Percentiles rank a stretch among this genome's conserved stretches.
These are phyloP conservation scores for Solanum neorickii DNA, from an alignment of 257 asterid species.

Conservation along the genomic window DNA sequence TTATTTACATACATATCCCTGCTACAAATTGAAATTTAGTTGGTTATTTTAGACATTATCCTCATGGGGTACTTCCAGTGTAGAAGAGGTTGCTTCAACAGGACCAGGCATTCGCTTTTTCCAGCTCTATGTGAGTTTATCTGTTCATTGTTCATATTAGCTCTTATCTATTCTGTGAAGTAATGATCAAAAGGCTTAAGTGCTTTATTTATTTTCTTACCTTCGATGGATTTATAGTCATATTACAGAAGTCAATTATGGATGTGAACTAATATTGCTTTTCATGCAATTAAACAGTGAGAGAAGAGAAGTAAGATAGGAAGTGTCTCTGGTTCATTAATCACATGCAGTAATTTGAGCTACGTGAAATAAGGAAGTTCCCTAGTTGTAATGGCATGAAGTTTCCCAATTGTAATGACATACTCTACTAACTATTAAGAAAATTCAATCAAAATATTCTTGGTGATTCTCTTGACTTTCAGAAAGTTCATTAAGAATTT, in stretches of 20 bases:
- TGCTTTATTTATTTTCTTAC: not conserved
- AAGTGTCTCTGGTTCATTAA: not conserved
- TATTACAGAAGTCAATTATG: not conserved
- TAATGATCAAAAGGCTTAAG: not conserved
- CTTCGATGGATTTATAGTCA: not conserved
- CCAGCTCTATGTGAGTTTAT: constrained; percentile 70
- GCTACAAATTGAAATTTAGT: not conserved
- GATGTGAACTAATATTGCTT: not conserved
- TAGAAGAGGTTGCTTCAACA: constrained; percentile 80
- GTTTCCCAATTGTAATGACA: not conserved
- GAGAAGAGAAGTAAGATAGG: not conserved
- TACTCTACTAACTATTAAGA: not conserved
- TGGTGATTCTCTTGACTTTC: not conserved
- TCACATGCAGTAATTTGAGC: not conserved
- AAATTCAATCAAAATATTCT: not conserved
- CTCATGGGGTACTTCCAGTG: constrained; percentile 58
- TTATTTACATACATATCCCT: not conserved
- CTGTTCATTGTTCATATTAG: not conserved
- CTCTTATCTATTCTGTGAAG: not conserved
- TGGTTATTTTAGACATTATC: constrained; percentile 49
- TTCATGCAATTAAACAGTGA: not conserved
- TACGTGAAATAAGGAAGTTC: not conserved
- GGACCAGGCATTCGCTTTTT: constrained; percentile 73
- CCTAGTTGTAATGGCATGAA: not conserved
- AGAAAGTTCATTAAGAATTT: not conserved